Evolutionary conservation across 164 flowering plant genomes (phyloP), one percentile per base, ranked within the genome.

Genomic region (Magnolia changhungtana): DNA sequence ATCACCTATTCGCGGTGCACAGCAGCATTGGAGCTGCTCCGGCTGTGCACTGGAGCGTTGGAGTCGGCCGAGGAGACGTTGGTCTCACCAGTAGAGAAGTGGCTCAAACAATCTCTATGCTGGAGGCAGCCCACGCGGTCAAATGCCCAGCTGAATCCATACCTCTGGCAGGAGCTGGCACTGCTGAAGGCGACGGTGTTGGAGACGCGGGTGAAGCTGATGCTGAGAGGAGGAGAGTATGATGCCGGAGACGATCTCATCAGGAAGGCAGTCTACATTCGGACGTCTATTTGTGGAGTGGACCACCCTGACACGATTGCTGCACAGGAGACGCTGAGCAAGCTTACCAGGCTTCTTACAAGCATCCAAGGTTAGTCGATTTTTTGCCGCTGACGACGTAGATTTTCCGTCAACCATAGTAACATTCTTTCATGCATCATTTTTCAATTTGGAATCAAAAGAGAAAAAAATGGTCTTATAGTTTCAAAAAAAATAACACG

Each of bases 101-200:
- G 92, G 95, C 74, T 95, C 76, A 91, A 91, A 71, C 86, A 81
- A 75, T 90, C 97, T 37, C 83, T 88, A 6, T 94, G 98, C 76
- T 96, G 99, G 95, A 69, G 74, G 52, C 85, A 82, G 71, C 89
- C 98, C 0, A 80, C 88, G 21, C 89, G 87, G 73, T 89, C 94
- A 1, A 86, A 75, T 64, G 96, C 99, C 2, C 97, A 94, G 88
- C 74, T 94, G 79, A 91, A 92, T 80, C 97, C 97, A 5, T 85
- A 72, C 75, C 87, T 96, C 16, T 96, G 99, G 98, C 96, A 94
- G 80, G 96, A 96, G 65, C 84, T 92, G n/a, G 95, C 95, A 2
- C 79, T 93, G 8, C 78, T 88, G 71, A 86, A 92, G 82, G 97
- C 99, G 27, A 86, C 90, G n/a, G 92, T 96, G 70, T 77, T 96